Base-by-base conservation (phyloP, 2,329 filamentous ascomycete species). In the Pseudogymnoascus sp. region DNA sequence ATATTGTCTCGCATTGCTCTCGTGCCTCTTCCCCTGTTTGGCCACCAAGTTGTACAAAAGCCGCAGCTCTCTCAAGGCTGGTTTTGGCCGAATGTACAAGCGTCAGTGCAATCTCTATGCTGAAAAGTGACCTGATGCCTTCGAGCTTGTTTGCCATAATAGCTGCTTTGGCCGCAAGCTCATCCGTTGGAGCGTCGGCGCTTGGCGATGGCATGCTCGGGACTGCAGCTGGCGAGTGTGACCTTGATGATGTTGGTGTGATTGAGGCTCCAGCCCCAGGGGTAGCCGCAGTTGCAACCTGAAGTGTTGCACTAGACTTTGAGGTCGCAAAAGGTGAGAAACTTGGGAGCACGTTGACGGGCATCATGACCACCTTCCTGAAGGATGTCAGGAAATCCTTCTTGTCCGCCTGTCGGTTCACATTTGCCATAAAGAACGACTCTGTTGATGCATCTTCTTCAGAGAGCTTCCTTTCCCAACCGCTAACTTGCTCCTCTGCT, bases 321-420 rank as follows among this genome's bases (percentile, higher is more conserved):
- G 73, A 71, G 37, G 75, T 76, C 65, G 77, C 81, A 71, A 86
- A 90, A 63, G 81, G 81, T 5, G 83, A 79, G 40, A 91, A 84
- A 57, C 83, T 87, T 1, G 91, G 90, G 3, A 97, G 79, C 7
- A 92, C 93, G 62, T 91, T 96, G 60, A 99, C 93, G 1, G 95
- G 95, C 87, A 96, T 96, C 93, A 99, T 97, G 68, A 99, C 90
- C 7, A 99, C 95, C 75, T 97, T 97, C 73, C 92, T 97, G 80
- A 99, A 99, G 0, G 93, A 96, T 54, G 88, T 95, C 66, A 99
- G 74, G 71, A 99, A 99, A 73, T 99, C 95, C 69, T 92, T 91
- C 77, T 99, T 99, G 67, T 96, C 95, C 0, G 92, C 95, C 73
- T 96, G 92, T 26, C 95, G 85, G 73, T 93, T 97, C 72, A 97